These are phyloP conservation scores for Geum urbanum DNA, from an alignment of 306 rosid species.

Conservation along the genomic window DNA sequence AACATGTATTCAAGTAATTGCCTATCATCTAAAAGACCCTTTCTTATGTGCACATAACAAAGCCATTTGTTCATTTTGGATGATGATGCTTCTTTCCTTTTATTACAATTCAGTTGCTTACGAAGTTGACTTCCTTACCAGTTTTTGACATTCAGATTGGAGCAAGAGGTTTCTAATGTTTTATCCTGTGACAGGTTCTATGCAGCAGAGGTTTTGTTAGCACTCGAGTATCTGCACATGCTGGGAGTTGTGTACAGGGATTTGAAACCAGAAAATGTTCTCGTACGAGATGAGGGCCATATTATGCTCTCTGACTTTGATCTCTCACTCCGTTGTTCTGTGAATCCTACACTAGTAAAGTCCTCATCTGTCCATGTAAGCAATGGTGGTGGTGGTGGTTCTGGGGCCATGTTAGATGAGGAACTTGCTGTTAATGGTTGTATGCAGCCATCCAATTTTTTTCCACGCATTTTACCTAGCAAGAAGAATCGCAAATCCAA, in stretches of 20 bases:
- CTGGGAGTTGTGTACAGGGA: slow-evolving; percentile 92
- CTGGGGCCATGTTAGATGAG: slow-evolving; percentile 34
- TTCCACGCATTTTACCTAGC: slow-evolving; percentile 70
- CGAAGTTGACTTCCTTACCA: neutral
- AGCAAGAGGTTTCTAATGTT: slow-evolving; percentile 17
- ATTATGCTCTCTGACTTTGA: slow-evolving; percentile 97
- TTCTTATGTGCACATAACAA: neutral
- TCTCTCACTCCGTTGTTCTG: slow-evolving; percentile 82
- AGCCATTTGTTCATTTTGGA: neutral
- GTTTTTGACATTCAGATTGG: neutral
- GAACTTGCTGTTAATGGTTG: slow-evolving; percentile 43
- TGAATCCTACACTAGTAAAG: slow-evolving; percentile 72
- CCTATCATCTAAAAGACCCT: neutral
- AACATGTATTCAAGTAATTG: neutral
- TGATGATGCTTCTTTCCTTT: neutral
- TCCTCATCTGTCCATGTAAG: slow-evolving; percentile 51
- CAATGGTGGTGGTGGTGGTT: slow-evolving; percentile 16
- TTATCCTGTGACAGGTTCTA: slow-evolving; percentile 53
- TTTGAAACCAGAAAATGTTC: slow-evolving; percentile 81
- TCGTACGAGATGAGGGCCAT: slow-evolving; percentile 84
- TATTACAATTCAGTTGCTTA: neutral
- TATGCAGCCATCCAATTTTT: slow-evolving; percentile 57
- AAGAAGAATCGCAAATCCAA: slow-evolving; percentile 77
- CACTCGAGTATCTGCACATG: slow-evolving; percentile 94
- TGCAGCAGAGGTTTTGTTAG: slow-evolving; percentile 75